Evolutionary conservation across 345 rosid species (phyloP), one percentile per base, ranked within the genome.

Genomic region (Acer saccharum): DNA sequence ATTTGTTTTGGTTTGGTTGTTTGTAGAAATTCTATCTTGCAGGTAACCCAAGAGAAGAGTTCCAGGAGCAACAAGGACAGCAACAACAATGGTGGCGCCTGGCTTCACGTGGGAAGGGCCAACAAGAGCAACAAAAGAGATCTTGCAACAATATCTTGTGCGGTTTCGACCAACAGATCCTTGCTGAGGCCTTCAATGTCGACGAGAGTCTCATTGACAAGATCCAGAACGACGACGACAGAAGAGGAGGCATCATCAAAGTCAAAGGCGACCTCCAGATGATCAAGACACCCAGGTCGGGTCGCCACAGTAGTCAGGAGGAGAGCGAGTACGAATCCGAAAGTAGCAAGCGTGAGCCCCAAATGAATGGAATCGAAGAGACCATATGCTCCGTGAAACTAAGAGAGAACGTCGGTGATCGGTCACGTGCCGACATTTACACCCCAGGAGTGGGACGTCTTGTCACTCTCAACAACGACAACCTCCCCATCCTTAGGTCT

Each of bases 341-440:
- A 43, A 41, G 44, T 76, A 74, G 71, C 35, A 68, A 75, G 44
- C 44, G 77, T 43, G 83, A 83, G 60, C 72, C 78, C 16, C 81
- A 76, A 48, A 12, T 41, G 50, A 93, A 93, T 65, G 99, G 96
- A 60, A 20, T 89, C 46, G 97, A 92, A 74, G 97, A 95, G 86
- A 93, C 96, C 27, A 32, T 88, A 69, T 93, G 96, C 89, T 72
- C 85, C 79, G 80, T 90, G 90, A 90, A 85, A 74, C 61, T 87
- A 14, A 79, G 57, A 71, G 93, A 89, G 81, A 90, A 90, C 88
- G 87, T 93, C 18, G 93, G 82, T 7, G 83, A 90, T 64, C 93
- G 92, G 0, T 69, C 88, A 21, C 85, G 86, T 16, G 89, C 92
- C 58, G 94, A 93, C 76, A 44, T 89, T 17, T 92, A 79, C 85